These are phyloP conservation scores for Sordariomycetes sp. DNA, from an alignment of 2,329 filamentous ascomycete genomes.

Conservation along the genomic window DNA sequence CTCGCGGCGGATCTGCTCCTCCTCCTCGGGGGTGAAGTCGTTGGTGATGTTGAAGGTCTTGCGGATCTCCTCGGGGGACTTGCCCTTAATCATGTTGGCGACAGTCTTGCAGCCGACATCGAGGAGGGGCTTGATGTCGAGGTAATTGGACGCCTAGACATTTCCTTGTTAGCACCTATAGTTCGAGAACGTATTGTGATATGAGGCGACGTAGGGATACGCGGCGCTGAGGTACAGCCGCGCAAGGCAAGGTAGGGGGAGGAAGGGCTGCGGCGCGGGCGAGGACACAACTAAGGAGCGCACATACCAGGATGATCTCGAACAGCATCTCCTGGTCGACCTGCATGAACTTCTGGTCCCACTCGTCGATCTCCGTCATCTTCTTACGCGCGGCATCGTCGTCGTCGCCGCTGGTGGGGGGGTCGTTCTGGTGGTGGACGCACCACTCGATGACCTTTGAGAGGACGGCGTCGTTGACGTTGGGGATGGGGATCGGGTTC, in stretches of 20 bases:
- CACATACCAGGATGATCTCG: constrained; percentile 85
- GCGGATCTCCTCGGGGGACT: constrained; percentile 96
- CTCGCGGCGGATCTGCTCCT: constrained; percentile 90
- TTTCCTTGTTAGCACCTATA: background rate
- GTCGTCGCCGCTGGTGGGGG: constrained; percentile 68
- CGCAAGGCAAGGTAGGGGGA: background rate
- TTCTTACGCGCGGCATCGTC: constrained; percentile 93
- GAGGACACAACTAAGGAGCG: background rate
- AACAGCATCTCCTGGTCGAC: constrained; percentile 99
- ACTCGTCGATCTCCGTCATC: constrained; percentile 97
- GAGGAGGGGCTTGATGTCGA: constrained; percentile 95
- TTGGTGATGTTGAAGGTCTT: constrained; percentile 99
- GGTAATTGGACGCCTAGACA: constrained; percentile 80
- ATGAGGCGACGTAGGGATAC: no score
- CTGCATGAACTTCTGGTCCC: constrained; percentile 99
- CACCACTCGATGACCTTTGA: constrained; percentile 98
- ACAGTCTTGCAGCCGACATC: constrained; percentile 99
- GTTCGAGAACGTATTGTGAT: background rate
- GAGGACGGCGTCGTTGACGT: constrained; percentile 86
- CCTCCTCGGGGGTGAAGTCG: constrained; percentile 96
- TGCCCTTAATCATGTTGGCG: constrained; percentile 99
- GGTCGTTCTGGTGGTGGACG: constrained; percentile 84
- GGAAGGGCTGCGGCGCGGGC: background rate
- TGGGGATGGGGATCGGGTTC: constrained; percentile 78
- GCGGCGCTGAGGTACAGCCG: background rate